Evolutionary conservation across 1,139 yeast genomes (phyloP).

Genomic region (Scheffersomyces segobiensis): DNA sequence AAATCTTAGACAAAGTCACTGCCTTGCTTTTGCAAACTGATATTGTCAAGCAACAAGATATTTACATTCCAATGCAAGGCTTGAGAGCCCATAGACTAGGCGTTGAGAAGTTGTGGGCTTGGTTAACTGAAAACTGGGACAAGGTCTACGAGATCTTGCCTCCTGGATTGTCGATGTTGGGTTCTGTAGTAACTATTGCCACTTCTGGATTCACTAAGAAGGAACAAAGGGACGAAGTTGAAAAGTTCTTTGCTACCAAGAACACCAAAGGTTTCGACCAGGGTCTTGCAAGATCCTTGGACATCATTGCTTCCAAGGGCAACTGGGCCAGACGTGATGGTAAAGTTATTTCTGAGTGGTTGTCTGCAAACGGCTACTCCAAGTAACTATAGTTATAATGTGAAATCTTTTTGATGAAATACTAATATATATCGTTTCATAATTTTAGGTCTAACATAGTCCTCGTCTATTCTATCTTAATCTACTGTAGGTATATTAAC

Average conservation of each 20-base stretch:
- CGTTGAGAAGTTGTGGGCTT: constrained; percentile 67
- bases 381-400: constrained; percentile 9
- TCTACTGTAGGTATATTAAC: not conserved
- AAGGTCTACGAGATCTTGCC: constrained; percentile 65
- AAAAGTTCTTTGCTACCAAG: constrained; percentile 57
- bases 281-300: constrained; percentile 70
- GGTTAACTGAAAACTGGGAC: constrained; percentile 80
- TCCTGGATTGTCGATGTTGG: constrained; percentile 78
- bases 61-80: constrained; percentile 75
- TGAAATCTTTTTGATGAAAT: not conserved
- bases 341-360: constrained; percentile 54
- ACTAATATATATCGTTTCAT: not conserved
- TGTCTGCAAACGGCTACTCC: constrained; percentile 45
- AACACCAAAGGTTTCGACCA: constrained; percentile 75
- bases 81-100: constrained; percentile 65
- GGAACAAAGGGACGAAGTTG: constrained; percentile 58
- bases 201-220: constrained; percentile 66
- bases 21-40: constrained; percentile 65
- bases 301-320: constrained; percentile 60
- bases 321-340: constrained; percentile 69
- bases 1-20: constrained; percentile 61
- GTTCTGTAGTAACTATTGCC: constrained; percentile 64
- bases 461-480: not conserved
- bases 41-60: constrained; percentile 76
- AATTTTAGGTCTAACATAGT: not conserved